A percentile compares a stretch with the other conserved stretches of the same genome.
These are phyloP conservation scores for Eucalyptus tenuipes DNA, from an alignment of 345 rosid species.

Conservation along the genomic window DNA sequence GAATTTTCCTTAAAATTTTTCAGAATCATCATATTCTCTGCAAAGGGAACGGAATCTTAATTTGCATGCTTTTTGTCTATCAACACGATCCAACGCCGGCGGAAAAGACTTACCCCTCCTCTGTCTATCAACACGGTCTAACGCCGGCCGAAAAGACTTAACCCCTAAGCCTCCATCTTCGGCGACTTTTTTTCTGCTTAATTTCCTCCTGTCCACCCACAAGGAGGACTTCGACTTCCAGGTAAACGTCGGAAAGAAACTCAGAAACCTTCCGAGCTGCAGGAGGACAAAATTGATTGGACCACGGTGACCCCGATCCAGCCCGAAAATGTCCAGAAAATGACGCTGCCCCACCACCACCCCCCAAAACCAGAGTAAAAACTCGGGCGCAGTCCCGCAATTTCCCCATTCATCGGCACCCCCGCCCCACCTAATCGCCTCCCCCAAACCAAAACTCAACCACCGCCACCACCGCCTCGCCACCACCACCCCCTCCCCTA, in stretches of 20 bases:
- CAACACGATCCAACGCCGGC: too few relatives aligned
- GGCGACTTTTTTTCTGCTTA: neutral
- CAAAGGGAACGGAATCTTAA: too few relatives aligned
- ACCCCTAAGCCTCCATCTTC: neutral
- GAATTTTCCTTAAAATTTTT: too few relatives aligned
- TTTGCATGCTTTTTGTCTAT: too few relatives aligned
- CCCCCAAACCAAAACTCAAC: neutral
- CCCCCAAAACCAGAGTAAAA: neutral
- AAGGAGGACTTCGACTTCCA: neutral
- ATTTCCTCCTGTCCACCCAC: neutral
- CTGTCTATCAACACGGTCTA: neutral
- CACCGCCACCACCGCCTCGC: neutral
- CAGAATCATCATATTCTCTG: too few relatives aligned
- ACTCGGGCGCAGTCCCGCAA: neutral
- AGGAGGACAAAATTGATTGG: neutral
- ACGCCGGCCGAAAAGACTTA: neutral
- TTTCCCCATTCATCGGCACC: neutral
- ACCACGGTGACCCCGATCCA: neutral
- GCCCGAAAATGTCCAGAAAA: neutral
- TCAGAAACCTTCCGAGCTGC: neutral
- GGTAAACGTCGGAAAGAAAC: neutral
- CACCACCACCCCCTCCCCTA: neutral
- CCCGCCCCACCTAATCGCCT: neutral
- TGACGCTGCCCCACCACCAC: neutral
- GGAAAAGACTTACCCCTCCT: too few relatives aligned